Percentiles rank a stretch among this genome's conserved stretches.
Conservation (phyloP, 2,329 filamentous ascomycete genomes). For the Cercospora nicotianae region DNA sequence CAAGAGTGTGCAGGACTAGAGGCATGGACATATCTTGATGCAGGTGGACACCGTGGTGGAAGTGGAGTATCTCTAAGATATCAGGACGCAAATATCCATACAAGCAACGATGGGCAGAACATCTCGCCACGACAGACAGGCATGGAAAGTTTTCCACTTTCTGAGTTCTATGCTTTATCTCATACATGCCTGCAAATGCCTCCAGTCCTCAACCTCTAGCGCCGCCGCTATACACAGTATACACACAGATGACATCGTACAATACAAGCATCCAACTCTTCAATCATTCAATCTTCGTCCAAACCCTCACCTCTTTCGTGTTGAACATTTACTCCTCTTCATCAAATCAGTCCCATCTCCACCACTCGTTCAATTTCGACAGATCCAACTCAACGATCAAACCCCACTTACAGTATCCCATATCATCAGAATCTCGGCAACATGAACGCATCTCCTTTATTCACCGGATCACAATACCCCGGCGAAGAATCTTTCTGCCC, state of each 20-base stretch:
- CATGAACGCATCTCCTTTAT: constrained; percentile 15
- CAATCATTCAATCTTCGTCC: background rate
- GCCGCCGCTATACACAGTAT: background rate
- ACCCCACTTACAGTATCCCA: background rate
- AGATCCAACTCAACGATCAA: background rate
- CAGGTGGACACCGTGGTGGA: background rate
- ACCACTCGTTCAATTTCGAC: background rate
- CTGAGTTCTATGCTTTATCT: background rate
- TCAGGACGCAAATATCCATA: background rate
- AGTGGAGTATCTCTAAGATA: background rate
- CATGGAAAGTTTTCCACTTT: background rate
- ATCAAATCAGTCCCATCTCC: background rate
- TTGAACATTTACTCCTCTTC: background rate
- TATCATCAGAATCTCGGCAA: constrained; percentile 6
- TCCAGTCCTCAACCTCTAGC: background rate
- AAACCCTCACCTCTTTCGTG: background rate
- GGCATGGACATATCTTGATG: background rate
- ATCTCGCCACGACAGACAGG: background rate
- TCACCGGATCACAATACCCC: constrained; percentile 60
- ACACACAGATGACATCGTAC: background rate
- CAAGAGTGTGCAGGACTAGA: constrained; percentile 14
- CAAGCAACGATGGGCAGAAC: background rate
- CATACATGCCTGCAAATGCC: background rate
- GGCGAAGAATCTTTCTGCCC: constrained; percentile 54
- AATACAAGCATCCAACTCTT: background rate